A percentile compares a stretch with the other conserved stretches of the same genome.
Conservation (phyloP, 768 basidiomycete species). For the Pulveroboletus sp. region DNA sequence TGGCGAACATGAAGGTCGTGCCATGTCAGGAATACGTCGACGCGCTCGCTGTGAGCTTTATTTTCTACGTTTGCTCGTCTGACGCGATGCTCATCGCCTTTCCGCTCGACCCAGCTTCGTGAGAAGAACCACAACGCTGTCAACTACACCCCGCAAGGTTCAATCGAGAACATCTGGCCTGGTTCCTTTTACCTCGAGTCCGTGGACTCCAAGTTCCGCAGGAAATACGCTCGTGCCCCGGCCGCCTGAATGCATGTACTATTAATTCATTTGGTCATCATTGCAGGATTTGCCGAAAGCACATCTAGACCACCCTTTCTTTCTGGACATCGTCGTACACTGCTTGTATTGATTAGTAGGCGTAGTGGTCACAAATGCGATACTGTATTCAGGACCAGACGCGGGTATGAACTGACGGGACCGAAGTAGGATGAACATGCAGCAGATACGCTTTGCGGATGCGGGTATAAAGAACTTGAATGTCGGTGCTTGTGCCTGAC, state of each 20-base stretch:
- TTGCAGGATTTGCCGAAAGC: background rate
- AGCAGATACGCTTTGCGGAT: too few species aligned
- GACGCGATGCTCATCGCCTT: background rate
- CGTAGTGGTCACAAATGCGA: background rate
- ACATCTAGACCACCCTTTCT: conserved; percentile 9
- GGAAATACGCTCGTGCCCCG: conserved; percentile 67
- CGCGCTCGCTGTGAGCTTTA: conserved; percentile 57
- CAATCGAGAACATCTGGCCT: conserved; percentile 89
- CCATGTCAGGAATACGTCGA: conserved; percentile 90
- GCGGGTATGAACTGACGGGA: background rate
- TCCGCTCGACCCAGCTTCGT: conserved; percentile 59
- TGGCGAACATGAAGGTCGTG: conserved; percentile 85
- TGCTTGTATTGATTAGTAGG: conserved; percentile 11
- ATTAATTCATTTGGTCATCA: background rate
- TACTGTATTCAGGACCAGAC: background rate
- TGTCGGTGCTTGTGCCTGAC: background rate
- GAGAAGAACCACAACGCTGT: conserved; percentile 95
- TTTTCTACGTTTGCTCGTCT: background rate
- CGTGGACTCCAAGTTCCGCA: conserved; percentile 87
- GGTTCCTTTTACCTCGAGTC: conserved; percentile 89
- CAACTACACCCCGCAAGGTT: conserved; percentile 80
- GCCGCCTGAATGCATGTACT: conserved; percentile 16
- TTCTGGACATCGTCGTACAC: conserved; percentile 4
- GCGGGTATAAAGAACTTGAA: too few species aligned
- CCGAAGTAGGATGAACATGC: too few species aligned